Percentiles rank a stretch among this genome's conserved stretches.
These are phyloP conservation scores for Multifurca ochricompacta DNA, from an alignment of 768 basidiomycete species.

Conservation along the genomic window DNA sequence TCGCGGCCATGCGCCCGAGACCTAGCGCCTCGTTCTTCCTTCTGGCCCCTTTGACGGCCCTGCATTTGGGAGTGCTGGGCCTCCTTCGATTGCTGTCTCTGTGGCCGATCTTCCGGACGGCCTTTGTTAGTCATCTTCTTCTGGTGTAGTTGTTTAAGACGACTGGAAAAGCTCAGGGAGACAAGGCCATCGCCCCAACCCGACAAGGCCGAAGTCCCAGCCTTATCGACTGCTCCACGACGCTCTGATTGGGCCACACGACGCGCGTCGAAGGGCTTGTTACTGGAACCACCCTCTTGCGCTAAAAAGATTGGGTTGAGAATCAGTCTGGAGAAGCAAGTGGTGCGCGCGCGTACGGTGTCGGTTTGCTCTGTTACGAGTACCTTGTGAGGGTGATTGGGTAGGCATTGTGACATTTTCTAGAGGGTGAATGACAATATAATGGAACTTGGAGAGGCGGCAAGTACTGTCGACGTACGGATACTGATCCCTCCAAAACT, in stretches of 20 bases:
- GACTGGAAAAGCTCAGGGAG: constrained; percentile 3
- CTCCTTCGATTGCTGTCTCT: not conserved
- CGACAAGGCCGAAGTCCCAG: not conserved
- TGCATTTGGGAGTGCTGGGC: not conserved
- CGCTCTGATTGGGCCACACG: not conserved
- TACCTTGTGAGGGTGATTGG: not conserved
- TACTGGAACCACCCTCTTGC: not conserved
- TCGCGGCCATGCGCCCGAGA: not conserved
- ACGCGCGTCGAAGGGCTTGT: not conserved
- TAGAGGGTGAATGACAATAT: not conserved
- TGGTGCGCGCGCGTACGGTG: not conserved
- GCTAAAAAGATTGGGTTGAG: not conserved
- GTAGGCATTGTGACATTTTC: constrained; percentile 7
- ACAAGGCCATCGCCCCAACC: constrained; percentile 8
- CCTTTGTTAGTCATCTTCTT: not conserved
- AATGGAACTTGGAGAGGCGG: not conserved
- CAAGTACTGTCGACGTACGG: not conserved
- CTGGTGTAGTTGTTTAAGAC: constrained; percentile 1
- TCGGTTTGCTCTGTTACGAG: not conserved
- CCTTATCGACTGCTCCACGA: not conserved
- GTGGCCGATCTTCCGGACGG: not conserved
- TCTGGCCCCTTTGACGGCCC: not conserved
- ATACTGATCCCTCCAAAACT: constrained; percentile 17
- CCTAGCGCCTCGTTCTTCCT: not conserved
- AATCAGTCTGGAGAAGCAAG: not conserved